phyloP scores from a whole-genome alignment of 2,329 filamentous ascomycete genomes.

The Aspergillus novoparasiticus region DNA sequence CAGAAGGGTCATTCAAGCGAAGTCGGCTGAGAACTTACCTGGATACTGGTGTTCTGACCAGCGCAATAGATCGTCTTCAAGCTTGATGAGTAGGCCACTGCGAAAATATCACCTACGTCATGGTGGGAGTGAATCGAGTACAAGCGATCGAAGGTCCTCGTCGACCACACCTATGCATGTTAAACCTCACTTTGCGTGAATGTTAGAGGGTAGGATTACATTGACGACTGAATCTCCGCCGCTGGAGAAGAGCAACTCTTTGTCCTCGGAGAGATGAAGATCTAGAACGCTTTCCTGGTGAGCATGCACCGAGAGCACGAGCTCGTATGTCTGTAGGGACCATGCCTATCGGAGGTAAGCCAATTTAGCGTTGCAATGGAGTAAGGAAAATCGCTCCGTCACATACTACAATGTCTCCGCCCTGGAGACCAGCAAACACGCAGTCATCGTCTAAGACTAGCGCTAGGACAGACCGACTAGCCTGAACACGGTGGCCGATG shows the following conservation, averaged over 20 bases:
- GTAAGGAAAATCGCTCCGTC: neutral
- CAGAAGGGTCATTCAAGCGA: neutral
- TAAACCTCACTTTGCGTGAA: conserved; percentile 10
- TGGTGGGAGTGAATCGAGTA: conserved; percentile 92
- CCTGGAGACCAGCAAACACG: conserved; percentile 90
- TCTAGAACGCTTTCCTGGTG: conserved; percentile 91
- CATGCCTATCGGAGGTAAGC: conserved; percentile 60
- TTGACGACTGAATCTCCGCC: conserved; percentile 93
- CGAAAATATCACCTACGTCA: conserved; percentile 95
- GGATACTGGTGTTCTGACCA: conserved; percentile 90
- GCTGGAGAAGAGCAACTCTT: conserved; percentile 81
- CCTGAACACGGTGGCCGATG: conserved; percentile 46
- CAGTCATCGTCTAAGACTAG: conserved; percentile 77
- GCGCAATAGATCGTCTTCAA: conserved; percentile 86
- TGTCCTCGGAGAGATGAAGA: conserved; percentile 75
- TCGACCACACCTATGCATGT: conserved; percentile 70
- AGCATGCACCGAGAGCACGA: conserved; percentile 75
- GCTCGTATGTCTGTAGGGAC: conserved; percentile 85
- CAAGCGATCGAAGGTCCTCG: conserved; percentile 71
- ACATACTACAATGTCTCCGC: conserved; percentile 80
- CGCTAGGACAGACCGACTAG: conserved; percentile 60
- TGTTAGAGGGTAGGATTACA: conserved; percentile 42
- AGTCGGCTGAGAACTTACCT: conserved; percentile 46
- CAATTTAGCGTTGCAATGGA: conserved; percentile 10
- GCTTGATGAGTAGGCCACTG: conserved; percentile 80